Conservation (phyloP, 768 basidiomycete species). For the Phanerodontia chrysosporium region DNA sequence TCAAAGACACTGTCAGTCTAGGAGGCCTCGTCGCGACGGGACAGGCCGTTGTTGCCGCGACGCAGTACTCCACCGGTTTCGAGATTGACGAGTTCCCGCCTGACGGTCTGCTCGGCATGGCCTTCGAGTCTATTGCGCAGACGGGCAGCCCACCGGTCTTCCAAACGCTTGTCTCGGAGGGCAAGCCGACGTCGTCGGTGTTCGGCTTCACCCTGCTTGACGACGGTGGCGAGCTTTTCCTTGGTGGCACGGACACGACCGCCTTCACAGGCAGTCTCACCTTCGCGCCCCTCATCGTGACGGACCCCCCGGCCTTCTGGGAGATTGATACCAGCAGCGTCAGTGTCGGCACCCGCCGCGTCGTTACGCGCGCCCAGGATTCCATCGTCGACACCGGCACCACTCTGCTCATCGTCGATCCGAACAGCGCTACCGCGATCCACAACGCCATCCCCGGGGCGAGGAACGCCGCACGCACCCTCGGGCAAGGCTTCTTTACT, state of each 20-base stretch:
- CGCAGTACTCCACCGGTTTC: slow-evolving; percentile 32
- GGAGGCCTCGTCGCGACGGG: slow-evolving; percentile 28
- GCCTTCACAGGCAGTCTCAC: slow-evolving; percentile 44
- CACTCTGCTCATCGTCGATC: slow-evolving; percentile 29
- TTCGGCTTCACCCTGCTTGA: slow-evolving; percentile 47
- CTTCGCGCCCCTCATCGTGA: slow-evolving; percentile 30
- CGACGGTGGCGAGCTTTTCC: slow-evolving; percentile 43
- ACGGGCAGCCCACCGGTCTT: slow-evolving; percentile 23
- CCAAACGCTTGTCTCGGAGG: slow-evolving; percentile 39
- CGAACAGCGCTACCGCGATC: slow-evolving; percentile 18
- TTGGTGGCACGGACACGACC: slow-evolving; percentile 48
- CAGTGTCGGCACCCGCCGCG: slow-evolving; percentile 6
- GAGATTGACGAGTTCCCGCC: slow-evolving; percentile 21
- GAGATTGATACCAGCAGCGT: slow-evolving; percentile 17
- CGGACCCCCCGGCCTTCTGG: slow-evolving; percentile 23
- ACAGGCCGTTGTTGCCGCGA: slow-evolving; percentile 45
- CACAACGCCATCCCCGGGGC: not conserved
- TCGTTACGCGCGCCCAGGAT: not conserved
- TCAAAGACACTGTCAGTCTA: slow-evolving; percentile 39
- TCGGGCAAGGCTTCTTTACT: slow-evolving; percentile 31
- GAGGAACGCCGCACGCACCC: not conserved
- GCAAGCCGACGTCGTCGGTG: slow-evolving; percentile 28
- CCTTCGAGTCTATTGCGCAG: slow-evolving; percentile 20
- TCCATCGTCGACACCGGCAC: slow-evolving; percentile 37
- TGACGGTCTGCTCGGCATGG: slow-evolving; percentile 43